These are phyloP conservation scores for Claviceps africana DNA, from an alignment of 2,329 filamentous ascomycete species.

Conservation along the genomic window DNA sequence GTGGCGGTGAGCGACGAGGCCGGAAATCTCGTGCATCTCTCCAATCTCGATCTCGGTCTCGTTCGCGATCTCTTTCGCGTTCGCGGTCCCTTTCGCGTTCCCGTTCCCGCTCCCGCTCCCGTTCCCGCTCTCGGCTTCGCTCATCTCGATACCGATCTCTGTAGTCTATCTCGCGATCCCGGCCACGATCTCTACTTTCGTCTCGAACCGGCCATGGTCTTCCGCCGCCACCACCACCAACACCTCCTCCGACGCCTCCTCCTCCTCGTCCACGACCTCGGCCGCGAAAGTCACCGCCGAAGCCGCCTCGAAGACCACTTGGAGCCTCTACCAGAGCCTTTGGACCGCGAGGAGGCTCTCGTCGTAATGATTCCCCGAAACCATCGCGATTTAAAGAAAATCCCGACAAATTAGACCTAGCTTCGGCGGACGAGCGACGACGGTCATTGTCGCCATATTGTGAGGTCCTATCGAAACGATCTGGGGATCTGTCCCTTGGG, in stretches of 20 bases:
- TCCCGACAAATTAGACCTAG: constrained; percentile 39
- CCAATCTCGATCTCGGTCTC: constrained; percentile 37
- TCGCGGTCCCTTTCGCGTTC: too few species aligned
- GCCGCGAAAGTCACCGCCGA: constrained; percentile 48
- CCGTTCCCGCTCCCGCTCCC: too few species aligned
- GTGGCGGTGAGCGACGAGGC: constrained; percentile 44
- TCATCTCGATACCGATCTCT: constrained; percentile 5
- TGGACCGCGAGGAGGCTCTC: constrained; percentile 69
- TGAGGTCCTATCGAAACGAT: constrained; percentile 43
- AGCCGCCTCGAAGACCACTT: constrained; percentile 54
- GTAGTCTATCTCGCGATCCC: constrained; percentile 5
- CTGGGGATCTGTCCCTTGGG: constrained; percentile 55
- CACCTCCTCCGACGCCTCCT: constrained; percentile 45
- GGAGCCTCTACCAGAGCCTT: constrained; percentile 61
- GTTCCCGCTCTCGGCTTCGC: constrained; percentile 39
- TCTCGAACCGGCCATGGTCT: constrained; percentile 43
- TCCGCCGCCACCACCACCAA: constrained; percentile 43
- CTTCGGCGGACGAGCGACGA: constrained; percentile 50
- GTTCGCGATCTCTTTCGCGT: constrained; percentile 33
- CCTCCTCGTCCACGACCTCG: constrained; percentile 24
- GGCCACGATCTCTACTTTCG: constrained; percentile 44
- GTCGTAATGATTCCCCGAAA: constrained; percentile 40
- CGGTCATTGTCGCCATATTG: constrained; percentile 52
- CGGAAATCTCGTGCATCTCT: constrained; percentile 25
- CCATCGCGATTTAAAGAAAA: constrained; percentile 47